A percentile compares a stretch with the other conserved stretches of the same genome.
phyloP scores from a whole-genome alignment of 2,329 filamentous ascomycete species.

The Penicillium decumbens region DNA sequence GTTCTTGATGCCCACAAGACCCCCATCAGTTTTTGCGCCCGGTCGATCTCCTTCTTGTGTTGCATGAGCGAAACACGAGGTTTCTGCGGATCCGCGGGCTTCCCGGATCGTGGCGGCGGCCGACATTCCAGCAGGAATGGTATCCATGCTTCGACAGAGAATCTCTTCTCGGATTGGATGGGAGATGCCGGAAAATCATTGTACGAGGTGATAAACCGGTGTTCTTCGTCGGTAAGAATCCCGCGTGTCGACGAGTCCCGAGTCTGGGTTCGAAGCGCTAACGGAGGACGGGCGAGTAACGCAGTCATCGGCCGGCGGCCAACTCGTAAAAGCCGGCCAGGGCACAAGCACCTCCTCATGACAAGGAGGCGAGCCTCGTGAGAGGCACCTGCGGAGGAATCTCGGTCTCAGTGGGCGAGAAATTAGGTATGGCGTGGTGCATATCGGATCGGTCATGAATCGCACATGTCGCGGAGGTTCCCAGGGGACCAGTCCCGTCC shows the following conservation, averaged over 20 bases:
- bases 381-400: constrained; percentile 26
- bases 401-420: constrained; percentile 26
- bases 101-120: not conserved
- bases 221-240: constrained; percentile 16
- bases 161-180: constrained; percentile 18
- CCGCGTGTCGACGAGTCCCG: constrained; percentile 7
- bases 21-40: constrained; percentile 29
- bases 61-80: constrained; percentile 8
- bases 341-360: constrained; percentile 41
- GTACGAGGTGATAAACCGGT: constrained; percentile 20
- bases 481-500: not conserved
- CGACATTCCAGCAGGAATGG: constrained; percentile 33
- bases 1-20: constrained; percentile 30
- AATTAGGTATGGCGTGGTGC: constrained; percentile 17
- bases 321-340: constrained; percentile 34
- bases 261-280: constrained; percentile 6
- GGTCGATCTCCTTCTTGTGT: constrained; percentile 19
- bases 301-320: constrained; percentile 25
- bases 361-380: constrained; percentile 31
- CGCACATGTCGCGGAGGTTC: constrained; percentile 7
- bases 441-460: constrained; percentile 25
- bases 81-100: constrained; percentile 2
- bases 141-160: constrained; percentile 33
- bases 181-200: constrained; percentile 9
- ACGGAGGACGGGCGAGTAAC: constrained; percentile 12